Percentiles rank a stretch among this genome's conserved stretches.
Evolutionary conservation across 1,284 basidiomycete species (phyloP).

Genomic region (Phaffia rhodozyma): DNA sequence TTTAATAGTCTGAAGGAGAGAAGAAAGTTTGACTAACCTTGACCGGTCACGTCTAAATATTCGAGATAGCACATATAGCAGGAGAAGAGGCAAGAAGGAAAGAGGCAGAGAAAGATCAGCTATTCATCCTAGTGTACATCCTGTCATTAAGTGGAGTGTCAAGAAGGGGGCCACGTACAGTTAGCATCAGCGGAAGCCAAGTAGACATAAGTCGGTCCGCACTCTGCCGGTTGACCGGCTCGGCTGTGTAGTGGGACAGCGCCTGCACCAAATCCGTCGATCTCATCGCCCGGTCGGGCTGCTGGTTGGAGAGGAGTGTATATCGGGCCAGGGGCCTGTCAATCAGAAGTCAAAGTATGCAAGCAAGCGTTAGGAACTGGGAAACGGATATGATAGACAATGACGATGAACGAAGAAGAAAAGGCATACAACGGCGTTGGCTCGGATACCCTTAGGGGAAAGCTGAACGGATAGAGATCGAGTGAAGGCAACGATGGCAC

Average conservation of each 20-base stretch:
- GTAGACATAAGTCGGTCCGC: conserved; percentile 41
- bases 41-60: no score
- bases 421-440: conserved; percentile 39
- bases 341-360: not conserved
- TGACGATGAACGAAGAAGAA: conserved; percentile 4
- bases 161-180: not conserved
- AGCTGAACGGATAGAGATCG: conserved; percentile 47
- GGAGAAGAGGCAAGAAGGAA: no score
- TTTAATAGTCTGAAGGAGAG: no score
- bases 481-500: conserved; percentile 47
- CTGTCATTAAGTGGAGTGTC: no score
- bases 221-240: conserved; percentile 47
- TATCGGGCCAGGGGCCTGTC: conserved; percentile 42
- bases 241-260: conserved; percentile 41
- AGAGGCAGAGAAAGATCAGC: no score
- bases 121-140: no score
- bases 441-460: conserved; percentile 47
- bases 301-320: conserved; percentile 46
- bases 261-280: conserved; percentile 43
- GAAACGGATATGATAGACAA: conserved; percentile 27
- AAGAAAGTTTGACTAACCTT: not conserved
- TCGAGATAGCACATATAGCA: no score
- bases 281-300: conserved; percentile 43
- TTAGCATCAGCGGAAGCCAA: conserved; percentile 28
- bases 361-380: conserved; percentile 16